Percentiles rank a stretch among this genome's conserved stretches.
Evolutionary conservation across 768 basidiomycete species (phyloP).

Genomic region (Termitomyces heimii): DNA sequence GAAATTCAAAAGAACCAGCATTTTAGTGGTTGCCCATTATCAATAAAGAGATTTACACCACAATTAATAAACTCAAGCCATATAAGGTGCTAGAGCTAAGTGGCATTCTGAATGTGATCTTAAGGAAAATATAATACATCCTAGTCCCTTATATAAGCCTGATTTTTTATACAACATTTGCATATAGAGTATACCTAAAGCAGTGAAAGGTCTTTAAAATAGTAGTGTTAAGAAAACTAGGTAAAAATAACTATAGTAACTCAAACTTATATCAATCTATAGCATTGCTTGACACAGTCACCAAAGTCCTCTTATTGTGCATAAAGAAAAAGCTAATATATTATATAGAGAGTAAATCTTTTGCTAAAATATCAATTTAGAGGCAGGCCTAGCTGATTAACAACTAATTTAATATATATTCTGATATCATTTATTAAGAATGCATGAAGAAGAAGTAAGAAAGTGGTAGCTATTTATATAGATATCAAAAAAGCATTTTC

Average conservation of each 20-base stretch:
- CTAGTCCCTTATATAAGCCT: slow-evolving; percentile 19
- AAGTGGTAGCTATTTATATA: slow-evolving; percentile 18
- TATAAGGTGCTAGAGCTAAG: slow-evolving; percentile 22
- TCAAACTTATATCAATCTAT: slow-evolving; percentile 25
- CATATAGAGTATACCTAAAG: slow-evolving; percentile 18
- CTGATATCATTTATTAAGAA: slow-evolving; percentile 26
- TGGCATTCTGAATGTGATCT: slow-evolving; percentile 22
- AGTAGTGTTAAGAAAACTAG: slow-evolving; percentile 28
- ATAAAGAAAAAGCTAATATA: slow-evolving; percentile 14
- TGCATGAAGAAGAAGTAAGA: slow-evolving; percentile 25
- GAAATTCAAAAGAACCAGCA: too few species aligned
- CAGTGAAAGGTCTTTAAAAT: slow-evolving; percentile 20
- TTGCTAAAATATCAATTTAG: slow-evolving; percentile 21
- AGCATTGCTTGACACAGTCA: not conserved
- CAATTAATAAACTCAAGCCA: slow-evolving; percentile 21
- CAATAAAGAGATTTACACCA: slow-evolving; percentile 17
- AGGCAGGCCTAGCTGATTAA: slow-evolving; percentile 19
- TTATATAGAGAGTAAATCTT: slow-evolving; percentile 7
- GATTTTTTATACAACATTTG: slow-evolving; percentile 23
- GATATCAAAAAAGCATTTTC: slow-evolving; percentile 27
- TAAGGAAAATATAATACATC: slow-evolving; percentile 17
- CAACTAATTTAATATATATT: slow-evolving; percentile 24
- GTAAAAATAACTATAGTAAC: slow-evolving; percentile 23
- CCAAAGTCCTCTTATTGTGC: slow-evolving; percentile 16
- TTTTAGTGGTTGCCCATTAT: slow-evolving; percentile 16